Percentiles rank a stretch among this genome's conserved stretches.
Evolutionary conservation across 331 rosid genomes (phyloP).

Genomic region (Quercus lobata): DNA sequence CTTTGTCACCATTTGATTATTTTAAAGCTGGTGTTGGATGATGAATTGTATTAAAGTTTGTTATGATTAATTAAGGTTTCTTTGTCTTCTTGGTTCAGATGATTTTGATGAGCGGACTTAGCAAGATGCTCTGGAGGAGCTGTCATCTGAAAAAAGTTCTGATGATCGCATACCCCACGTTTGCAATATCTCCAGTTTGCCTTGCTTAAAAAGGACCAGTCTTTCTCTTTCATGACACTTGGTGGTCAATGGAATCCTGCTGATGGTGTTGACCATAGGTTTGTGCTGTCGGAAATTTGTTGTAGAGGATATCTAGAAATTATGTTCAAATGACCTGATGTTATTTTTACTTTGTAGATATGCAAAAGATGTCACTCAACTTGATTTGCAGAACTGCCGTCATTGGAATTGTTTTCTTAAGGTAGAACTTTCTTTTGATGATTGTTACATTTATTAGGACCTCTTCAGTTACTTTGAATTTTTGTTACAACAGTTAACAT

Average conservation of each 20-base stretch:
- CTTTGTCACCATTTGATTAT: neutral
- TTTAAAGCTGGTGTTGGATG: neutral
- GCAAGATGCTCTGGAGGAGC: constrained; percentile 83
- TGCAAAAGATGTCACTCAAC: constrained; percentile 59
- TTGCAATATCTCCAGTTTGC: constrained; percentile 86
- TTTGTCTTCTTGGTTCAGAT: constrained; percentile 40
- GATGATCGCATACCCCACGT: constrained; percentile 85
- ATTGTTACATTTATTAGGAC: neutral
- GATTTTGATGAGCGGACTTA: constrained; percentile 82
- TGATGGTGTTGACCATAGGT: constrained; percentile 89
- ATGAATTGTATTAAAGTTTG: neutral
- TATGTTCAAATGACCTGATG: constrained; percentile 7
- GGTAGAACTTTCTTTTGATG: constrained; percentile 35
- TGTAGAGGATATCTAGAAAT: neutral
- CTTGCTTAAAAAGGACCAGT: constrained; percentile 76
- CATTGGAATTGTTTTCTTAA: constrained; percentile 93
- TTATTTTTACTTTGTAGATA: constrained; percentile 34
- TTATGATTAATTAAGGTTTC: constrained; percentile 5
- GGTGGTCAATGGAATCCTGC: constrained; percentile 89
- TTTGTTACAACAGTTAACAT: neutral
- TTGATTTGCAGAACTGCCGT: constrained; percentile 79
- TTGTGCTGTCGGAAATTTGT: neutral
- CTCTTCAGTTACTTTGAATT: neutral
- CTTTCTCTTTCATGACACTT: constrained; percentile 60
- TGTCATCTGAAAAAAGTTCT: constrained; percentile 65